These are phyloP conservation scores for Calycina marina DNA, from an alignment of 2,329 filamentous ascomycete species.

Conservation along the genomic window DNA sequence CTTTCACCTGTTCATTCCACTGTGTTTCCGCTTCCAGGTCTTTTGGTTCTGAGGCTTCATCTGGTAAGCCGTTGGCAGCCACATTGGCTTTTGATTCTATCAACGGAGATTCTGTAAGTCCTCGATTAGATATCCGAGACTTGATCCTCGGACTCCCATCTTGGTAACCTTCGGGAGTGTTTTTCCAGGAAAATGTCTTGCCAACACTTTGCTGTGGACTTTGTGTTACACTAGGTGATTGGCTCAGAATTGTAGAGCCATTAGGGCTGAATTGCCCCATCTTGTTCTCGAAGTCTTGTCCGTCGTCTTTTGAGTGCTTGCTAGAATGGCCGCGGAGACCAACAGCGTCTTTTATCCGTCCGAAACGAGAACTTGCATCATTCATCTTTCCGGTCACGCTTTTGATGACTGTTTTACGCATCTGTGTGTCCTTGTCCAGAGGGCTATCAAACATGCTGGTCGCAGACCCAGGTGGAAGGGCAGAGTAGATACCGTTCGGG, in stretches of 20 bases:
- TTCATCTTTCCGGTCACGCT: slow-evolving; percentile 65
- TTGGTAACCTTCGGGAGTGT: slow-evolving; percentile 44
- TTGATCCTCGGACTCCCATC: slow-evolving; percentile 17
- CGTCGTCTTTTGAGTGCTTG: slow-evolving; percentile 40
- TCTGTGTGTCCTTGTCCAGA: slow-evolving; percentile 38
- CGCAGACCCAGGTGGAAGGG: slow-evolving; percentile 28
- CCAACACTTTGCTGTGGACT: slow-evolving; percentile 23
- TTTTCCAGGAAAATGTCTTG: slow-evolving; percentile 48
- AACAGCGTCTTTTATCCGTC: slow-evolving; percentile 75
- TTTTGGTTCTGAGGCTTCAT: slow-evolving; percentile 6
- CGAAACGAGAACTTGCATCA: slow-evolving; percentile 70
- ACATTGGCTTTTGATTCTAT: slow-evolving; percentile 7
- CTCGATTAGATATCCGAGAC: slow-evolving; percentile 3
- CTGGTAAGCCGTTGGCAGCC: slow-evolving; percentile 1
- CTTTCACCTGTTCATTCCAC: slow-evolving; percentile 25
- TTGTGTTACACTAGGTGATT: slow-evolving; percentile 8
- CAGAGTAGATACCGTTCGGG: slow-evolving; percentile 28
- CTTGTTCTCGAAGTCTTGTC: slow-evolving; percentile 9
- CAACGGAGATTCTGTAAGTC: slow-evolving; percentile 7
- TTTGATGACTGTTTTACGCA: slow-evolving; percentile 57
- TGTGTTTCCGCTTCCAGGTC: slow-evolving; percentile 15
- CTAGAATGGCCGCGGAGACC: slow-evolving; percentile 38
- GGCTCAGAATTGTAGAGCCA: slow-evolving; percentile 9
- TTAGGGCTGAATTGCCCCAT: slow-evolving; percentile 14
- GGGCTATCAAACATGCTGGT: slow-evolving; percentile 32